phyloP scores from a whole-genome alignment of 129 eudicot genomes.

The Helianthus tuberosus region DNA sequence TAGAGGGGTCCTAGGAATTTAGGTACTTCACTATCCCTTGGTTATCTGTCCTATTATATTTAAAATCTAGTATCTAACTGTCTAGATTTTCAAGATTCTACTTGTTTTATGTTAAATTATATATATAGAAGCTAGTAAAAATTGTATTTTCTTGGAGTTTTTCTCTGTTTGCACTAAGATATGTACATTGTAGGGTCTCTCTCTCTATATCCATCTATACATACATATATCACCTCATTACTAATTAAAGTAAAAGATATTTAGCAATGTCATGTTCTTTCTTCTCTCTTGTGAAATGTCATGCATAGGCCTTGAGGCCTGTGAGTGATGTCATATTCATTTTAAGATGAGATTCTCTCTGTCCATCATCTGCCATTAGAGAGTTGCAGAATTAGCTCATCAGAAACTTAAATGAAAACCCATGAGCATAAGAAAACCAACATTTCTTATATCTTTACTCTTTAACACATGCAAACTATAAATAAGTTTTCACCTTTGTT shows the following conservation, averaged over 20 bases:
- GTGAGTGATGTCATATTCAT: conserved; percentile 43
- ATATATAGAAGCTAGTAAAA: conserved; percentile 24
- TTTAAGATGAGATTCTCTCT: conserved; percentile 41
- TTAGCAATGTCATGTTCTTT: conserved; percentile 35
- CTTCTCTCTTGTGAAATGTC: conserved; percentile 32
- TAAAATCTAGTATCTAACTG: conserved; percentile 34
- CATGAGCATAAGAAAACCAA: conserved; percentile 38
- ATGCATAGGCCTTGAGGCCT: conserved; percentile 39
- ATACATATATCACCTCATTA: conserved; percentile 2
- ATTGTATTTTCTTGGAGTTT: conserved; percentile 36
- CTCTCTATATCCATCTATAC: neutral
- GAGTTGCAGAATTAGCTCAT: conserved; percentile 44
- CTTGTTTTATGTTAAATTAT: conserved; percentile 6
- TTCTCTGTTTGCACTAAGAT: conserved; percentile 32
- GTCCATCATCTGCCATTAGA: conserved; percentile 33
- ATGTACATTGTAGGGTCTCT: conserved; percentile 26
- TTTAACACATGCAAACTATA: conserved; percentile 3
- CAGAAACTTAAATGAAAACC: conserved; percentile 44
- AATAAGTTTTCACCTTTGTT: conserved; percentile 24
- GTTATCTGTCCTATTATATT: conserved; percentile 25
- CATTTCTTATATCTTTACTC: neutral
- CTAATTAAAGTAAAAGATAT: conserved; percentile 29
- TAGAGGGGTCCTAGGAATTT: conserved; percentile 50
- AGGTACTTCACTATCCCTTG: conserved; percentile 39
- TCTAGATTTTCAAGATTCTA: conserved; percentile 35